phyloP scores from a whole-genome alignment of 257 asterid species.

The Cruciata laevipes region DNA sequence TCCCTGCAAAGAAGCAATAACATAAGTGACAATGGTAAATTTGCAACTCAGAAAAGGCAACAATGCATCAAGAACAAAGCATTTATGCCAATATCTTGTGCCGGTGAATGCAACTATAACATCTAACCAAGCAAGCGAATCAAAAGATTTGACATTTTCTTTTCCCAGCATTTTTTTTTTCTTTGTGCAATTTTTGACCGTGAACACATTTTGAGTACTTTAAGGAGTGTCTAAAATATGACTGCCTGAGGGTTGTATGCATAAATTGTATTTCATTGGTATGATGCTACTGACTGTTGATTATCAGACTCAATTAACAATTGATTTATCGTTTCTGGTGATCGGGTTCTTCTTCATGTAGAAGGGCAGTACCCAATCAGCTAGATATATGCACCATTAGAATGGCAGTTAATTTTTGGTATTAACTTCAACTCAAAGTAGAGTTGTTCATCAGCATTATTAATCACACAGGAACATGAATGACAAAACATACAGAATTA shows the following conservation, averaged over 20 bases:
- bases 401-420: neutral
- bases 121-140: neutral
- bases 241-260: no score
- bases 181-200: neutral
- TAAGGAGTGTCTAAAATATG: neutral
- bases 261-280: no score
- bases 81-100: neutral
- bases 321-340: no score
- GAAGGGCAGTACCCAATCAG: neutral
- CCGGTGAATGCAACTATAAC: neutral
- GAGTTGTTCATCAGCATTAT: no score
- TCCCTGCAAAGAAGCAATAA: conserved; percentile 48
- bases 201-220: neutral
- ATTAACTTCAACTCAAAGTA: no score
- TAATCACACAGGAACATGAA: neutral
- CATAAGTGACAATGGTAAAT: conserved; percentile 6
- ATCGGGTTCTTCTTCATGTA: neutral
- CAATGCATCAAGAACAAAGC: neutral
- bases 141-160: neutral
- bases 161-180: neutral
- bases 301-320: no score
- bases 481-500: neutral
- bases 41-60: neutral
- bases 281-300: neutral
- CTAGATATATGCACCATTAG: neutral